Base-by-base conservation (phyloP, 768 basidiomycete genomes). In the Rickenella mellea region DNA sequence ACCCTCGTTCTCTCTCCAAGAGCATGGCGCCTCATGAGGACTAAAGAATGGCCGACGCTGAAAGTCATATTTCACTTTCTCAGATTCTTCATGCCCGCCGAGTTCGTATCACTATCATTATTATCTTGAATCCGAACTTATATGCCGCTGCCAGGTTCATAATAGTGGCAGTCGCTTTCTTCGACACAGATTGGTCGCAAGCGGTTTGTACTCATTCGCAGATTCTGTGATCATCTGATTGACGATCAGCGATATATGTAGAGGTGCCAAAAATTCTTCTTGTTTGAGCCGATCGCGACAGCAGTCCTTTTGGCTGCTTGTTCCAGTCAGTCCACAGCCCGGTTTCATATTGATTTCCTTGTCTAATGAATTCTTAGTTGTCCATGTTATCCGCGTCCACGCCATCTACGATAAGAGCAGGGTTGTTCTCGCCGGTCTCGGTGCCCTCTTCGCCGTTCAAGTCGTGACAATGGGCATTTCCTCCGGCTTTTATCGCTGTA, bases 261-360 rank as follows among this genome's bases (percentile, higher is more conserved):
- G 76, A 58, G 65, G 21, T 91, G 87, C 57, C 57, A 67, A 36
- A 68, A 71, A 11, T 86, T 89, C 63, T 90, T 72, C 63, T 77
- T 89, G 20, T 90, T 89, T 49, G 87, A 91, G 52, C 87, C 87
- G 47, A 88, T 91, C 53, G 78, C 78, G 56, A 89, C 87, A 12
- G 86, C 85, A 2, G 63, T 89, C 53, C 71, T 91, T 30, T 73
- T 91, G 41, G 82, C 79, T n/a, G 71, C 75, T 6, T 73, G 80
- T 41, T 80, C 83, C 12, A 63, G 76, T 78, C 41, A 14, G 66
- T 48, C 22, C 40, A 33, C 8, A 24, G 30, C 8, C 40, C 11
- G 14, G 11, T 32, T 33, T 21, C 27, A 14, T 27, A 20, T 21
- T 9, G 15, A 8, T 11, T 8, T 37, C 11, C 39, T 32, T 21